Percentiles rank a stretch among this genome's conserved stretches.
These are phyloP conservation scores for Botrytis sinoallii DNA, from an alignment of 2,329 filamentous ascomycete species.

Conservation along the genomic window DNA sequence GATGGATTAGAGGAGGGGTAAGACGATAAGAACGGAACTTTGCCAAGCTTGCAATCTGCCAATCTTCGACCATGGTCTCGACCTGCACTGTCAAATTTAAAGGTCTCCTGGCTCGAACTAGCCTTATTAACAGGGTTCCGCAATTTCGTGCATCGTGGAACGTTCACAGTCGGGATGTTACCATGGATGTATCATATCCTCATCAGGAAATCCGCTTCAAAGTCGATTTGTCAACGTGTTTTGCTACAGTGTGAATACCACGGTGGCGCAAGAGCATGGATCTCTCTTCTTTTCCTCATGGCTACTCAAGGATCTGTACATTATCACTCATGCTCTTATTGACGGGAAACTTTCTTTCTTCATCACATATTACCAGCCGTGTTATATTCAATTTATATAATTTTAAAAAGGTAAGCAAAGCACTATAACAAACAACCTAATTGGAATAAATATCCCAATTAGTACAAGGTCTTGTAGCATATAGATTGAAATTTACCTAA, in stretches of 20 bases:
- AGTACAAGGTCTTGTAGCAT: constrained; percentile 10
- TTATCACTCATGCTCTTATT: neutral
- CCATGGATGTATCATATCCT: constrained; percentile 13
- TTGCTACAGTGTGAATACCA: neutral
- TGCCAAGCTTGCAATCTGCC: constrained; percentile 8
- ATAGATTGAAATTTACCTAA: constrained; percentile 16
- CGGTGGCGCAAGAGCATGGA: neutral
- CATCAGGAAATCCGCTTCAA: constrained; percentile 7
- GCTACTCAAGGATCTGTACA: neutral
- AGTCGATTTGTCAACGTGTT: constrained; percentile 15
- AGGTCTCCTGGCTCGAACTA: neutral
- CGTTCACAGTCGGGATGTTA: constrained; percentile 19
- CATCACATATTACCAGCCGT: neutral
- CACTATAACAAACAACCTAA: neutral
- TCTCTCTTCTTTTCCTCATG: neutral
- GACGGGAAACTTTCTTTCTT: neutral
- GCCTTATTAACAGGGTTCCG: neutral
- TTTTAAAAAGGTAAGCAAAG: neutral
- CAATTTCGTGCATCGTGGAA: constrained; percentile 21
- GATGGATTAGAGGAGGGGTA: constrained; percentile 19
- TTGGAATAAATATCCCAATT: neutral
- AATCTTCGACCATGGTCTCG: constrained; percentile 11
- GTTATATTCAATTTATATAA: neutral
- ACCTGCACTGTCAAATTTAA: constrained; percentile 1
- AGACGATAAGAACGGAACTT: constrained; percentile 17